Base-by-base conservation (phyloP, 2,329 filamentous ascomycete species). In the Neofusicoccum parvum region DNA sequence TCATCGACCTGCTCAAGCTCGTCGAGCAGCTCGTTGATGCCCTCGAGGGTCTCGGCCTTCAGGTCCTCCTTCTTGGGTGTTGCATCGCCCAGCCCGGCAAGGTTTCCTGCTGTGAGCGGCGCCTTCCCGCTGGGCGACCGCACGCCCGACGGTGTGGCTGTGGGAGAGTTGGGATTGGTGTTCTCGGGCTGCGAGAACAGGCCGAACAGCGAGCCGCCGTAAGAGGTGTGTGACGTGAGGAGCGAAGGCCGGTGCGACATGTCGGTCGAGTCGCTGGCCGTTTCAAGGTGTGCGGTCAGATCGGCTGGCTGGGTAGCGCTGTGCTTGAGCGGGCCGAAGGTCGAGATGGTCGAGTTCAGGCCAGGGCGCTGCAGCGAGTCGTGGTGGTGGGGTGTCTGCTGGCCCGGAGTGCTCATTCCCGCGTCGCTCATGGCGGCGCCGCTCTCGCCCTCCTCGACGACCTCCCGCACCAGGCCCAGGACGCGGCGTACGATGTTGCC, bases 1-100 rank as follows among this genome's bases (percentile, higher is more conserved):
- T 96, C 92, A 75, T 97, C 95, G 7, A 93, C 93, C 74, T 94
- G 91, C 69, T 91, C 90, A 65, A 99, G 89, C 80, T 99, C 95
- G 74, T 99, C 95, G 77, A 96, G 91, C 67, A 99, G 93, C 77
- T 99, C 95, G 72, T 92, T 89, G 72, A 99, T 97, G 48, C 94
- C 95, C 72, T 95, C 92, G 69, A 97, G 89, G 32, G 98, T 90
- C 78, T 98, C 95, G 14, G 92, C 92, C 67, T 93, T 91, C 66
- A 98, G 83, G 68, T 96, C 63, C 82, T 77, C 72, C 75, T 71
- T 68, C 56, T 70, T 72, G 66, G 69, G 72, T 69, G 77, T 76
- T 12, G 83, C 78, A 32, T 76, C 75, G 20, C 70, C 62, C 71
- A 79, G 69, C 74, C 81, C 72, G 64, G 78, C 74, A 17, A 78